Percentiles rank a stretch among this genome's conserved stretches.
Conservation (phyloP, 2,329 filamentous ascomycete species). For the Reticulascus tulasneorum region DNA sequence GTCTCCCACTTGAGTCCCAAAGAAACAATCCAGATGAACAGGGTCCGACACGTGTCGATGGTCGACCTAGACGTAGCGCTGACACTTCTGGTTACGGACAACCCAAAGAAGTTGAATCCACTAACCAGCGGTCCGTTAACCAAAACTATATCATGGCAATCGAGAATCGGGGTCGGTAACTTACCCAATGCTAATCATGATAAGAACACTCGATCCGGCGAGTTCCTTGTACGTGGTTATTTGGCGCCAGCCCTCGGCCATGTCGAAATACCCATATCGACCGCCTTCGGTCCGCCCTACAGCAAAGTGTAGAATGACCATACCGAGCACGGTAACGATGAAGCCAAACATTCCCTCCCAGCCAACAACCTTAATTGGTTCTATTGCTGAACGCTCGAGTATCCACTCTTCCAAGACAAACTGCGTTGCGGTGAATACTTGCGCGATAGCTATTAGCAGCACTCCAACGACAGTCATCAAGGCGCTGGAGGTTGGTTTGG, state of each 20-base stretch:
- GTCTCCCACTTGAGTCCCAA: constrained; percentile 92
- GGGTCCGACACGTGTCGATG: constrained; percentile 93
- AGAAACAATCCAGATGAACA: constrained; percentile 97
- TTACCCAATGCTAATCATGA: constrained; percentile 97
- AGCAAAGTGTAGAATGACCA: constrained; percentile 73
- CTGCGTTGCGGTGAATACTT: constrained; percentile 95
- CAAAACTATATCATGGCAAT: constrained; percentile 4
- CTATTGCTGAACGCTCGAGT: constrained; percentile 59
- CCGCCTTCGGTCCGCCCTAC: constrained; percentile 74
- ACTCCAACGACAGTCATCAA: constrained; percentile 76
- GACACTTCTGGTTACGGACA: constrained; percentile 85
- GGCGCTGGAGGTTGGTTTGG: constrained; percentile 33
- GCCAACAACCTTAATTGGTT: constrained; percentile 86
- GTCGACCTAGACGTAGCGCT: constrained; percentile 92
- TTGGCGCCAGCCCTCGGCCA: constrained; percentile 78
- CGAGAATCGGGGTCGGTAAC: constrained; percentile 22
- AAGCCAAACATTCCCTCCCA: constrained; percentile 97
- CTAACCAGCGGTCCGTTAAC: constrained; percentile 37
- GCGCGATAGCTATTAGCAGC: constrained; percentile 84
- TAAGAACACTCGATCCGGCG: constrained; percentile 73
- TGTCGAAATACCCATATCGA: constrained; percentile 82
- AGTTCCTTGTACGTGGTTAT: constrained; percentile 70
- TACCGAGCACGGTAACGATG: constrained; percentile 68
- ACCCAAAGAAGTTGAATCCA: constrained; percentile 97
- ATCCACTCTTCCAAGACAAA: constrained; percentile 96